Conservation (phyloP, 2,329 filamentous ascomycete species). For the Pseudocercospora crystallina region DNA sequence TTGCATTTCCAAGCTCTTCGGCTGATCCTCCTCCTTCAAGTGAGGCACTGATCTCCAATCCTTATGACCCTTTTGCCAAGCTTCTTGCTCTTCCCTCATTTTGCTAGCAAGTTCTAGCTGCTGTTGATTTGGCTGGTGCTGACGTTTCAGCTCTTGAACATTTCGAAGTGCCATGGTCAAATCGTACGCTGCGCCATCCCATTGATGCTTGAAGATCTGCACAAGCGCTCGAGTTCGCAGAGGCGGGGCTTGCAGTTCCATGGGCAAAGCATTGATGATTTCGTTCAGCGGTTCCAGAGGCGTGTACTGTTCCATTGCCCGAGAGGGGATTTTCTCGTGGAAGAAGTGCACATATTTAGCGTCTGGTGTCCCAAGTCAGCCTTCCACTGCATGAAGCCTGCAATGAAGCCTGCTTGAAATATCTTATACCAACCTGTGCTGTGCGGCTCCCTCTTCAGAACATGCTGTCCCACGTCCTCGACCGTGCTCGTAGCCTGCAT, state of each 20-base stretch:
- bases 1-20: constrained; percentile 72
- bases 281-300: constrained; percentile 65
- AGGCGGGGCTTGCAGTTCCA: constrained; percentile 65
- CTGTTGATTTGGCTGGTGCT: constrained; percentile 50
- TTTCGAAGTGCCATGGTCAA: constrained; percentile 66
- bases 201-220: constrained; percentile 73
- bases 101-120: constrained; percentile 55
- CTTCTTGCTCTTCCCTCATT: constrained; percentile 38
- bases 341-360: constrained; percentile 91
- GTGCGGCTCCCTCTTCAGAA: constrained; percentile 67
- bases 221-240: constrained; percentile 73
- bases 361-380: constrained; percentile 44
- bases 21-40: constrained; percentile 64
- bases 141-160: constrained; percentile 41
- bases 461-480: constrained; percentile 72
- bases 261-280: constrained; percentile 64
- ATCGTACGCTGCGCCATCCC: constrained; percentile 67
- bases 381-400: background rate
- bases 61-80: constrained; percentile 40
- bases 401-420: too few species aligned
- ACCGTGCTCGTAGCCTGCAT: constrained; percentile 79
- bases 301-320: constrained; percentile 71
- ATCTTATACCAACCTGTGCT: constrained; percentile 44
- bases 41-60: constrained; percentile 53
- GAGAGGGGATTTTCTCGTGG: constrained; percentile 81